Evolutionary conservation across 352 stramenopile species (phyloP).

Genomic region (Phytophthora pluvialis): DNA sequence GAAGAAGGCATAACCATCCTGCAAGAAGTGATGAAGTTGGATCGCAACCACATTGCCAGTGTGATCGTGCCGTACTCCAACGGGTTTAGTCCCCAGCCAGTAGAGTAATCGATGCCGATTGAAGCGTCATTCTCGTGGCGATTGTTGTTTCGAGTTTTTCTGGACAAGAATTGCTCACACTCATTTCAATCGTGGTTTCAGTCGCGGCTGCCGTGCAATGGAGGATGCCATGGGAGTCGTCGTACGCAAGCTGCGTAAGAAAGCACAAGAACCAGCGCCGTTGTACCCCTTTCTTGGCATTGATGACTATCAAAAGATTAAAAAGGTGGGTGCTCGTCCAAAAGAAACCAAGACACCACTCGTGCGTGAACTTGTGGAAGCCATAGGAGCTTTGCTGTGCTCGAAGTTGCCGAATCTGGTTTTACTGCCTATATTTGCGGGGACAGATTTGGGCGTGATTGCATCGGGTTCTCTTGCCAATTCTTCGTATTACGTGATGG

Average conservation of each 20-base stretch:
- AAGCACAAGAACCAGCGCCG: neutral
- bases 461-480: conserved; percentile 26
- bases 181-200: conserved; percentile 18
- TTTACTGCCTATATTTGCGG: conserved; percentile 24
- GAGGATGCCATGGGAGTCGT: conserved; percentile 12
- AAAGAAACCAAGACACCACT: conserved; percentile 5
- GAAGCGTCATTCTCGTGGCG: conserved; percentile 37
- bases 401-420: conserved; percentile 1
- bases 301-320: conserved; percentile 42
- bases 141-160: conserved; percentile 37
- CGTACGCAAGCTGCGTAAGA: conserved; percentile 17
- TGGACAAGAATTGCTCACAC: conserved; percentile 30
- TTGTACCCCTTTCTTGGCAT: conserved; percentile 45
- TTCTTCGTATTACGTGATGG: conserved; percentile 29
- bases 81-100: conserved; percentile 20
- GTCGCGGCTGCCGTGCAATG: conserved; percentile 12
- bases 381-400: conserved; percentile 2
- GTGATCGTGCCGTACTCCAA: conserved; percentile 35
- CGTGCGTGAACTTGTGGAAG: conserved; percentile 12
- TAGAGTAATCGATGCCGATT: conserved; percentile 40
- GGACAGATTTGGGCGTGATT: conserved; percentile 20
- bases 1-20: conserved; percentile 42
- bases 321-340: conserved; percentile 18
- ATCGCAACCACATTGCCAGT: conserved; percentile 24
- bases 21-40: conserved; percentile 21